Evolutionary conservation across 2,329 filamentous ascomycete genomes (phyloP).

Genomic region (Gaeumannomyces sp.): DNA sequence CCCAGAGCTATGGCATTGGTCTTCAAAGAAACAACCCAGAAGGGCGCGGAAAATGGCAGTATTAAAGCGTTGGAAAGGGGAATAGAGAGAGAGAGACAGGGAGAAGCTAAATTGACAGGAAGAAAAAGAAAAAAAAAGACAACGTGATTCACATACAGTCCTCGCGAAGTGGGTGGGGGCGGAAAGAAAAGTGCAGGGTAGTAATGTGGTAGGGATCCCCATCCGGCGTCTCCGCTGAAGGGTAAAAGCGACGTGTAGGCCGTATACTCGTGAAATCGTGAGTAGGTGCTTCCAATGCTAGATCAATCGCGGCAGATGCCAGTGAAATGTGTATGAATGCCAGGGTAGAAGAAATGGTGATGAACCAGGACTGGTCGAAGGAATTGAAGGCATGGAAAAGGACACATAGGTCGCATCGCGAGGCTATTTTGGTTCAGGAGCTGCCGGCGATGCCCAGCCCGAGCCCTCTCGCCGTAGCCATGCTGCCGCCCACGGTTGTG

Average conservation of each 20-base stretch:
- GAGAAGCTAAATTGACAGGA: no score
- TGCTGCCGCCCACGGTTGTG: not conserved
- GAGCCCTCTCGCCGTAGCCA: not conserved
- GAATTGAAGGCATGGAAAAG: not conserved
- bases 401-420: not conserved
- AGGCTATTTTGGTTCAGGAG: not conserved
- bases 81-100: no score
- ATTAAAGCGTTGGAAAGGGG: no score
- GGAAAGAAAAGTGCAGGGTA: no score
- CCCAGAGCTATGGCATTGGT: no score
- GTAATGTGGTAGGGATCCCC: no score
- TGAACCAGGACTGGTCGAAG: not conserved
- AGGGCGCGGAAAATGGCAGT: no score
- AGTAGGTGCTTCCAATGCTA: not conserved
- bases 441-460: conserved; percentile 9
- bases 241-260: not conserved
- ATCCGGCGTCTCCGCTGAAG: no score
- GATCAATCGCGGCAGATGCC: not conserved
- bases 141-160: no score
- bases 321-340: not conserved
- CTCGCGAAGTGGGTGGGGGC: no score
- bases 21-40: no score
- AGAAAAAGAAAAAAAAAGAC: no score
- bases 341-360: not conserved
- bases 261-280: conserved; percentile 5